Evolutionary conservation across 148 eudicot species (phyloP), one percentile per base, ranked within the genome.

Genomic region (Gaultheria prostrata): DNA sequence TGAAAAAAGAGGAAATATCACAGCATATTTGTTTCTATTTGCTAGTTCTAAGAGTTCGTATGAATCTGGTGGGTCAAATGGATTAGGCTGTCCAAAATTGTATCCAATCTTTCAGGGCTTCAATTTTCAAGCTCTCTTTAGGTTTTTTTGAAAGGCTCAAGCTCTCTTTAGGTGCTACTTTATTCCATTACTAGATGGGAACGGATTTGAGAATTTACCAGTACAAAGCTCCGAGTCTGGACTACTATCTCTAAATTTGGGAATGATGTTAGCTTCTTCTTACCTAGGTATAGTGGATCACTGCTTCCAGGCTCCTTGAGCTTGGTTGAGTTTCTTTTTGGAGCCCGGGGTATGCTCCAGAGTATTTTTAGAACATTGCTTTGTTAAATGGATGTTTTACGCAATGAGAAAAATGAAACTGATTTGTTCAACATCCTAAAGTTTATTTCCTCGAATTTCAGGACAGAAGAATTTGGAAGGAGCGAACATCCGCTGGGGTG

Each of bases 381-480:
- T 67, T 28, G 73, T 13, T 10, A 12, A 4, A 67, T 28, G 67
- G 67, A 21, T 8, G n/a, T 61, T 61, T 9, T 61, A n/a, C 28
- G 10, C 13, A 6, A 61, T 61, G 2, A 9, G 8, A 61, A 61
- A 24, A 21, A 61, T n/a, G 18, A 13, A 69, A 45, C 30, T 75
- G 32, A 15, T 46, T 32, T 75, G 8, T 46, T 75, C 28, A 8
- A 18, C 45, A 48, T 74, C 32, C 33, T 74, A 20, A 45, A 49
- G 30, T 43, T 81, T 70, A 21, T 76, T 45, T 85, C 20, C 26
- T 48, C 14, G 33, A 61, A 78, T 54, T 43, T 85, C 82, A 96
- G 98, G 98, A 96, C 80, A 97, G 98, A 32, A 88, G 98, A 86
- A 87, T 96, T 89, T 96, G 99, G 99, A 96, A 94, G 89, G 98